These are phyloP conservation scores for Ploettnerulaceae sp. DNA, from an alignment of 2,329 filamentous ascomycete species.

Conservation along the genomic window DNA sequence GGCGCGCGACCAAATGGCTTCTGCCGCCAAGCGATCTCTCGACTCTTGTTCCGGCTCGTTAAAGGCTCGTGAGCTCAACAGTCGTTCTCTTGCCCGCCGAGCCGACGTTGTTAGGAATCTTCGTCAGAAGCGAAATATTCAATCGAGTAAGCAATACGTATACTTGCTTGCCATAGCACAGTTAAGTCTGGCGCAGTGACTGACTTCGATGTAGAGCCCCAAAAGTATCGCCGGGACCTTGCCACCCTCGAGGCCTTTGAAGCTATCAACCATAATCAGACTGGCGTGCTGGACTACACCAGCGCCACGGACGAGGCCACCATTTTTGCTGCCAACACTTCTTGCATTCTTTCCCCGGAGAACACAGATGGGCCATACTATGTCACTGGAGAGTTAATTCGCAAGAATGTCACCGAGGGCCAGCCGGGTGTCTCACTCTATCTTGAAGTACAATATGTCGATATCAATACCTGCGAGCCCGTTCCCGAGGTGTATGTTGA, in stretches of 20 bases:
- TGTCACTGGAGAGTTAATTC: conserved; percentile 37
- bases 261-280: too few species aligned
- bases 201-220: too few species aligned
- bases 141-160: too few species aligned
- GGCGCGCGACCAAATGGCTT: conserved; percentile 24
- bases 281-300: too few species aligned
- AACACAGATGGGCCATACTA: conserved; percentile 52
- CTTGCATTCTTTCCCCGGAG: conserved; percentile 48
- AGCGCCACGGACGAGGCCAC: not conserved
- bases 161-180: too few species aligned
- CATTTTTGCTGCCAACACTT: conserved; percentile 42
- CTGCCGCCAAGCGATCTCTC: conserved; percentile 27
- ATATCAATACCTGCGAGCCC: conserved; percentile 48
- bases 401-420: conserved; percentile 36
- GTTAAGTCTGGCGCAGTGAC: too few species aligned
- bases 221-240: too few species aligned
- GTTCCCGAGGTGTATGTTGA: conserved; percentile 46
- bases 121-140: too few species aligned
- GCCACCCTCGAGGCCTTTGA: too few species aligned
- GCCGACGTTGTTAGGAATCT: too few species aligned
- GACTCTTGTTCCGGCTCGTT: conserved; percentile 36
- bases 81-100: too few species aligned
- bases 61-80: conserved; percentile 34
- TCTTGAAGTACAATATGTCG: conserved; percentile 50
- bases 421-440: conserved; percentile 45